phyloP scores from a whole-genome alignment of 2,329 filamentous ascomycete genomes.

The Aspergillus cejpii region DNA sequence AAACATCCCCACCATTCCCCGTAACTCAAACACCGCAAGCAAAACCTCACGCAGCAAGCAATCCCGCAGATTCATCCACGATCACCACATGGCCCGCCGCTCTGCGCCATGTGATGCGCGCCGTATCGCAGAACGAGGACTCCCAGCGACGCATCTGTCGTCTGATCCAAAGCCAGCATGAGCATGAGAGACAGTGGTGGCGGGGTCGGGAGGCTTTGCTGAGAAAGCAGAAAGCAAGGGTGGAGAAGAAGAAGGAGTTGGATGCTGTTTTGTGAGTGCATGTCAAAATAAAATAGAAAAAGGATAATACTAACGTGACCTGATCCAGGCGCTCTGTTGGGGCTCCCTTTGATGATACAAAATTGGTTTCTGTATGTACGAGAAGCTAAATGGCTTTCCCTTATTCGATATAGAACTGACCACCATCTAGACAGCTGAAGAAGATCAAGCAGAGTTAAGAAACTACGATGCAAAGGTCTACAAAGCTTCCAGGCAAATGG shows the following conservation, averaged over 20 bases:
- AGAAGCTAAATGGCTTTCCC: no score
- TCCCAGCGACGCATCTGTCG: constrained; percentile 44
- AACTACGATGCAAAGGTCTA: constrained; percentile 59
- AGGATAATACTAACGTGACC: no score
- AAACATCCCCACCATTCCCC: background rate
- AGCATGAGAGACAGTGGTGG: constrained; percentile 58
- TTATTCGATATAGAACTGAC: background rate
- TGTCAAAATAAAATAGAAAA: no score
- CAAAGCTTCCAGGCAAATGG: constrained; percentile 53
- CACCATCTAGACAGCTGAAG: constrained; percentile 37
- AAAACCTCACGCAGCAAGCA: background rate
- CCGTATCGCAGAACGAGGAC: constrained; percentile 42
- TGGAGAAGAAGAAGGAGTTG: constrained; percentile 49
- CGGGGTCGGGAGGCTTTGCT: constrained; percentile 47
- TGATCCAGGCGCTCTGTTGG: constrained; percentile 43
- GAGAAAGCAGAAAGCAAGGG: constrained; percentile 46
- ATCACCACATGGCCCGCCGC: constrained; percentile 50
- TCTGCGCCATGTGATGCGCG: constrained; percentile 47
- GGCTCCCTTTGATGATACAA: constrained; percentile 32
- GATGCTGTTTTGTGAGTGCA: constrained; percentile 52
- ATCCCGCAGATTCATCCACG: constrained; percentile 36
- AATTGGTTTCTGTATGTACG: constrained; percentile 28
- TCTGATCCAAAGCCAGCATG: constrained; percentile 58
- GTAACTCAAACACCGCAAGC: constrained; percentile 6
- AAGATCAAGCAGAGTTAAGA: constrained; percentile 50